Conservation (phyloP, 2,329 filamentous ascomycete genomes). For the Ceratocystis smalleyi region DNA sequence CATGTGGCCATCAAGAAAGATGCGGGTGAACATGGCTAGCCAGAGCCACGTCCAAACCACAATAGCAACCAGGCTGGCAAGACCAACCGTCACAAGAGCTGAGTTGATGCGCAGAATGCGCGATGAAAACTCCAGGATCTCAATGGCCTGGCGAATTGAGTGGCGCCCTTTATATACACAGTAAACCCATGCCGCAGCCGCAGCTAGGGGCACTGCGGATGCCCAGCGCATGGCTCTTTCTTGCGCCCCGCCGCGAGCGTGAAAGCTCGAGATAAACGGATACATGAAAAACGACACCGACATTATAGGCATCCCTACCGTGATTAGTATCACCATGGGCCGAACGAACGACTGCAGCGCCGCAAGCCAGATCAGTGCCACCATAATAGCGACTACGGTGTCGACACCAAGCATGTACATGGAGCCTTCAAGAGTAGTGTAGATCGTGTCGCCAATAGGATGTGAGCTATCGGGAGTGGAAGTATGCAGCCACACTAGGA, state of each 20-base stretch:
- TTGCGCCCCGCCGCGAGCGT: constrained; percentile 72
- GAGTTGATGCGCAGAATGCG: constrained; percentile 75
- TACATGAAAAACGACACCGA: constrained; percentile 84
- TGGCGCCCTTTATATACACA: constrained; percentile 66
- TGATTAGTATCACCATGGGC: constrained; percentile 62
- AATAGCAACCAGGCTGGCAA: constrained; percentile 57
- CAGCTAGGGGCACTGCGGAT: constrained; percentile 57
- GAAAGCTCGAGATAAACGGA: constrained; percentile 77
- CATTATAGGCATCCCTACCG: constrained; percentile 72
- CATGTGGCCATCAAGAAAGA: constrained; percentile 86
- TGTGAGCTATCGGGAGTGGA: constrained; percentile 49
- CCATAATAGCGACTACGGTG: constrained; percentile 74
- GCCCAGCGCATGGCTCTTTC: constrained; percentile 81
- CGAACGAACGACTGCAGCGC: constrained; percentile 76
- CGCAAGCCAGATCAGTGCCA: constrained; percentile 82
- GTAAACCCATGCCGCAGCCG: constrained; percentile 68
- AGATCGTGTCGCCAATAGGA: constrained; percentile 82
- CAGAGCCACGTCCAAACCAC: constrained; percentile 90
- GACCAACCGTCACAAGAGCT: constrained; percentile 68
- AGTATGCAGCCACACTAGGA: constrained; percentile 82
- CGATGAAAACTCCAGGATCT: constrained; percentile 83
- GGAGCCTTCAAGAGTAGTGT: constrained; percentile 71
- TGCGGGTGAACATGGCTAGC: constrained; percentile 89
- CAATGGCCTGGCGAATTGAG: constrained; percentile 66
- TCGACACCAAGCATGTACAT: constrained; percentile 83